Evolutionary conservation across 352 stramenopile genomes (phyloP).

Genomic region (Phytophthora colocasiae): DNA sequence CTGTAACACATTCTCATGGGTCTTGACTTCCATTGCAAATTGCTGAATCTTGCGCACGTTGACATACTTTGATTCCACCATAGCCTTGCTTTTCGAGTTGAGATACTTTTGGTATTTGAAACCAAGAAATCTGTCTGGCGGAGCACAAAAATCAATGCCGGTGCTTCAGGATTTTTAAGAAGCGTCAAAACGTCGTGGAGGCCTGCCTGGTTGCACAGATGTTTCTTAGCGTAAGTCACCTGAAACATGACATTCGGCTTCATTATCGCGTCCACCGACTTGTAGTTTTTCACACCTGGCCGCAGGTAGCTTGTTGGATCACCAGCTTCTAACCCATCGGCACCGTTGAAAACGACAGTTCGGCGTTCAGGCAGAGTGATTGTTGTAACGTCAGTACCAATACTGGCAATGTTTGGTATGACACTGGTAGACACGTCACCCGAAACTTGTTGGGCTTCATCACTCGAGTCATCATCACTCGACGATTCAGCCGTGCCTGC

Average conservation of each 20-base stretch:
- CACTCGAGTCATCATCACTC: background rate
- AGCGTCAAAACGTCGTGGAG: constrained; percentile 7
- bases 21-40: constrained; percentile 8
- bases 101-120: constrained; percentile 9
- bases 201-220: constrained; percentile 8
- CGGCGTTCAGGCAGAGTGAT: background rate
- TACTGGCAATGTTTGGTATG: no score
- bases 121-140: constrained; percentile 11
- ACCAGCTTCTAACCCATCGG: constrained; percentile 1
- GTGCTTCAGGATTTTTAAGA: constrained; percentile 3
- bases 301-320: background rate
- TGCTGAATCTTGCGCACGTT: constrained; percentile 7
- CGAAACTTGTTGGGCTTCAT: no score
- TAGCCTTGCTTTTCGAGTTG: background rate
- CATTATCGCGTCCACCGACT: constrained; percentile 10
- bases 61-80: background rate
- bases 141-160: constrained; percentile 4
- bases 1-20: background rate
- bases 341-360: constrained; percentile 7
- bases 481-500: no score
- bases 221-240: constrained; percentile 8
- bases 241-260: constrained; percentile 13
- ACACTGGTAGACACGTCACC: no score
- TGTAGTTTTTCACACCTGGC: constrained; percentile 2
- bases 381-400: background rate